Base-by-base conservation (phyloP, 441 rosid species). In the Omphalea diandra region DNA sequence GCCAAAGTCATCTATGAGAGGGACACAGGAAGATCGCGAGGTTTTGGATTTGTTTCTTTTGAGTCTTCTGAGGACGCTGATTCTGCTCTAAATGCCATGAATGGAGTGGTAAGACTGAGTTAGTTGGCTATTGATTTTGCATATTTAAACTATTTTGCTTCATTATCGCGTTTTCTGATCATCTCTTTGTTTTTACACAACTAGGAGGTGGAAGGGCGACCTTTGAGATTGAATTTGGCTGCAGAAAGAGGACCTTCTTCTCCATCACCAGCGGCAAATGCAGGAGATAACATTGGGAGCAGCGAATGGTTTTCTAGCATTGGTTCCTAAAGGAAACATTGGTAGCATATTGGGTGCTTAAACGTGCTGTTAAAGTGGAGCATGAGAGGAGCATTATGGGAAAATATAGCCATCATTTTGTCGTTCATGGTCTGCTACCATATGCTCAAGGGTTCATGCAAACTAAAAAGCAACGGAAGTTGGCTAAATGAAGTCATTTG, bases 191-290 rank as follows among this genome's bases (percentile, higher is more conserved):
- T 40, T 38, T 32, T 66, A 15, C 65, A 38, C 59, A 67, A 77
- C 55, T 65, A 92, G 99, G 99, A 89, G 82, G 84, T 92, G 31
- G 93, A 95, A 82, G 99, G 96, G n/a, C 84, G 99, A 58, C 90
- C 94, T 35, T 56, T 92, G 77, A 82, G 97, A 72, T 78, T 92
- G 80, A 90, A 84, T 54, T 8, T 87, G 71, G 98, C 98, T 27
- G 70, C 83, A 0, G 88, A 86, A 59, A 92, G 83, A 76, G 78
- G 81, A 54, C 74, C 72, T 58, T 58, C 79, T 47, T 43, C 80
- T 14, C 64, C 83, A 26, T 65, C 78, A 7, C 33, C 12, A 2
- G 82, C 68, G 64, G 74, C 78, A n/a, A 79, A 54, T 17, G n/a
- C 69, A 5, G 76, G 71, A 8, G 79, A 67, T 36, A 79, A 78